Percentiles rank a stretch among this genome's conserved stretches.
These are phyloP conservation scores for Chlorella sp. DNA, from an alignment of 139 green algal genomes.

Conservation along the genomic window DNA sequence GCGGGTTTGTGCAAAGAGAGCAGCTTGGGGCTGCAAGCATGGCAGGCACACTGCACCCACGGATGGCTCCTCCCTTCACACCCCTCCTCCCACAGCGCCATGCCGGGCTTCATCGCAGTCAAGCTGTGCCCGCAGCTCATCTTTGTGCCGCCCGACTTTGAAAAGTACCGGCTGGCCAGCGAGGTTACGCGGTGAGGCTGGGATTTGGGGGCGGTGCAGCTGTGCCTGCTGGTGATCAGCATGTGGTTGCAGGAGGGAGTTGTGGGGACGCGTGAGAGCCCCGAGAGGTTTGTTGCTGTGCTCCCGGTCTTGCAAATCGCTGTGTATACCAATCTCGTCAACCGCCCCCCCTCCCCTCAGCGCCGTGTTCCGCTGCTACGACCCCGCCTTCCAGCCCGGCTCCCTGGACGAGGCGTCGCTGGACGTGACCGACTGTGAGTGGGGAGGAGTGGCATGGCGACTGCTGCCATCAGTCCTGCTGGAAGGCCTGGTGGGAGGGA, in stretches of 20 bases:
- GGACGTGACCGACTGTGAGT: slow-evolving; percentile 70
- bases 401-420: slow-evolving; percentile 88
- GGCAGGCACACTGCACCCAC: neutral
- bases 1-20: neutral
- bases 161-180: slow-evolving; percentile 48
- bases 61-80: neutral
- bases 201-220: neutral
- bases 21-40: neutral
- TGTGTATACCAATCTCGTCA: neutral
- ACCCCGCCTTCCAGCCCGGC: slow-evolving; percentile 75
- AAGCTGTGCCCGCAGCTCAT: slow-evolving; percentile 83
- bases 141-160: slow-evolving; percentile 69
- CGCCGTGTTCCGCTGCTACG: slow-evolving; percentile 72
- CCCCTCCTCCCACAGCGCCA: neutral
- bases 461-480: no score
- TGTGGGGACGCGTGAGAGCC: neutral
- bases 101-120: slow-evolving; percentile 79
- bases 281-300: no score
- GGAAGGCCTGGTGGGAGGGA: no score
- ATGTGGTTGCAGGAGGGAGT: neutral
- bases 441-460: neutral
- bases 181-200: neutral
- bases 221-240: neutral
- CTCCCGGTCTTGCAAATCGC: neutral
- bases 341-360: slow-evolving; percentile 2